These are phyloP conservation scores for Solanum corneliomulleri DNA, from an alignment of 257 asterid species.

Conservation along the genomic window DNA sequence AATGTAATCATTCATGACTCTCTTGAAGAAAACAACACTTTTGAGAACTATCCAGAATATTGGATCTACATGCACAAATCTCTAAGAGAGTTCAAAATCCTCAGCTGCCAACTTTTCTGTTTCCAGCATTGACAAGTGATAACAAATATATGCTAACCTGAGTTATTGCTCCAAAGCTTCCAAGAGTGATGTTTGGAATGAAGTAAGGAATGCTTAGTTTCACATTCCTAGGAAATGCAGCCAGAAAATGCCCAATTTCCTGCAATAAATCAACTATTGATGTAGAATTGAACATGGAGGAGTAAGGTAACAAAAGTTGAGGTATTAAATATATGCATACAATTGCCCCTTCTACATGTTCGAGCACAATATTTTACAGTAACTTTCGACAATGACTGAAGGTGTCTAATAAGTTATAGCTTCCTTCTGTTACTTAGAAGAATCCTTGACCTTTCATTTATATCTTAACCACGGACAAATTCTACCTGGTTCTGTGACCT, in stretches of 20 bases:
- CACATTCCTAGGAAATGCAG: conserved; percentile 85
- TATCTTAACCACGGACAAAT: neutral
- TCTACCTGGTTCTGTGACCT: neutral
- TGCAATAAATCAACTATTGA: conserved; percentile 44
- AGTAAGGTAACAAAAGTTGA: neutral
- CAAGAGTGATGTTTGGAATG: conserved; percentile 90
- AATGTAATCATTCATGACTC: neutral
- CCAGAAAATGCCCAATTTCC: conserved; percentile 93
- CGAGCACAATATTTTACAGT: neutral
- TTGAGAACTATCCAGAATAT: neutral
- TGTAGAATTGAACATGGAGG: conserved; percentile 8
- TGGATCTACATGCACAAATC: neutral
- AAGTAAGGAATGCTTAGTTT: conserved; percentile 82
- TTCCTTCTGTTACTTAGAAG: neutral
- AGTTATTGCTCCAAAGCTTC: conserved; percentile 97
- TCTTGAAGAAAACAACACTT: neutral
- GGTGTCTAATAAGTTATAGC: neutral
- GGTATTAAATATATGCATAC: neutral
- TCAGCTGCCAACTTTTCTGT: neutral
- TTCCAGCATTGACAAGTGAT: neutral
- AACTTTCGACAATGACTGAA: neutral
- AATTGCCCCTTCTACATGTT: neutral
- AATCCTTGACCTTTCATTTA: neutral
- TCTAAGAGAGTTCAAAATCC: neutral
- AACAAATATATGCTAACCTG: conserved; percentile 36